phyloP scores from a whole-genome alignment of 2,329 filamentous ascomycete genomes.

The Aspergillus ochraceus region DNA sequence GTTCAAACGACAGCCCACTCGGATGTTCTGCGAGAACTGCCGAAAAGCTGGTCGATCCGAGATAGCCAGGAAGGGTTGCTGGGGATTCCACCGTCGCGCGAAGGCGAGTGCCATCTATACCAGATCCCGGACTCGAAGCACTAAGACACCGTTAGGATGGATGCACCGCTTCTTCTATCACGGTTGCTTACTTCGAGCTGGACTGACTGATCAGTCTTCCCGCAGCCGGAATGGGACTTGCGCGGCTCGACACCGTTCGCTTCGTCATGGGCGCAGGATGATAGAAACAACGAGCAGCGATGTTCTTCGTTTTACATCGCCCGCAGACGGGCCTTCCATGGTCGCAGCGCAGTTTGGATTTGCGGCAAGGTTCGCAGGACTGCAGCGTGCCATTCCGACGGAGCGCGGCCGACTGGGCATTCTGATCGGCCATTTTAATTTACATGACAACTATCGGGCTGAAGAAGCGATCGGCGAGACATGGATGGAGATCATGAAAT shows the following conservation, averaged over 20 bases:
- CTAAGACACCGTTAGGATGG: constrained; percentile 12
- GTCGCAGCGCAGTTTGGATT: constrained; percentile 39
- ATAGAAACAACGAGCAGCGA: constrained; percentile 35
- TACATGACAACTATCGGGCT: background rate
- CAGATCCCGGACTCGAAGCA: constrained; percentile 25
- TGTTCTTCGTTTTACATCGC: constrained; percentile 31
- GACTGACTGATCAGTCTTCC: constrained; percentile 21
- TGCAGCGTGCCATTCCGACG: constrained; percentile 39
- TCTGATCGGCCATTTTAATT: background rate
- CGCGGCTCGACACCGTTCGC: constrained; percentile 15
- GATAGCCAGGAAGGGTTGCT: constrained; percentile 31
- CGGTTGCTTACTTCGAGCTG: constrained; percentile 23
- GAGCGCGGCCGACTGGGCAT: constrained; percentile 19
- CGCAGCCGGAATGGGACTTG: constrained; percentile 9
- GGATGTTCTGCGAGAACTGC: constrained; percentile 36
- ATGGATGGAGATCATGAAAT: background rate
- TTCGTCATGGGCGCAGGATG: constrained; percentile 42
- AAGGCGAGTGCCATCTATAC: constrained; percentile 17
- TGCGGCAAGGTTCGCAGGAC: constrained; percentile 41
- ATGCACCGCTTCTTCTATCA: background rate
- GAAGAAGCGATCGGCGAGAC: background rate
- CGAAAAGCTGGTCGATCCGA: constrained; percentile 37
- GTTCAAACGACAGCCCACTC: constrained; percentile 33
- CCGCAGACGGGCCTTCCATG: constrained; percentile 36
- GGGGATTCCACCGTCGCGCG: constrained; percentile 24